Percentiles rank a stretch among this genome's conserved stretches.
phyloP scores from a whole-genome alignment of 805 yeast genomes.

The Tetrapisispora namnaoensis region DNA sequence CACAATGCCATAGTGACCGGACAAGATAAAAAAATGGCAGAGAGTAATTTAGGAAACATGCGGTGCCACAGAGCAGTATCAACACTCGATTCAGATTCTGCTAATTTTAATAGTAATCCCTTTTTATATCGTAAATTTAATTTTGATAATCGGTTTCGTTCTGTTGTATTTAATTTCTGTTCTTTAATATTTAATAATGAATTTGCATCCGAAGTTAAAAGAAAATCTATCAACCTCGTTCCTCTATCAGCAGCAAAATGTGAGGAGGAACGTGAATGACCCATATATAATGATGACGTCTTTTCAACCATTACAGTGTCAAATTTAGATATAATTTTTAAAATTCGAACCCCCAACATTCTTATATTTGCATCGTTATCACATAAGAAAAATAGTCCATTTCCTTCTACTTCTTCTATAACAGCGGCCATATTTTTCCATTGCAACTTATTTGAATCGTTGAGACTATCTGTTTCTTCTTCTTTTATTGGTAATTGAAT shows the following conservation, averaged over 20 bases:
- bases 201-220: constrained; percentile 61
- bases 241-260: constrained; percentile 75
- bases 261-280: constrained; percentile 43
- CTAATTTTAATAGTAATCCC: constrained; percentile 63
- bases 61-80: constrained; percentile 96
- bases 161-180: constrained; percentile 59
- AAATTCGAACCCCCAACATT: constrained; percentile 61
- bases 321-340: constrained; percentile 73
- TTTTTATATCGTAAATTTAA: constrained; percentile 47
- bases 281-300: constrained; percentile 19
- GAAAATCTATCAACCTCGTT: constrained; percentile 61
- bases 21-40: constrained; percentile 62
- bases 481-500: constrained; percentile 17
- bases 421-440: constrained; percentile 72
- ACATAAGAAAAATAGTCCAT: constrained; percentile 83
- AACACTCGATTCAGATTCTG: constrained; percentile 88
- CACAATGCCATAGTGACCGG: constrained; percentile 93
- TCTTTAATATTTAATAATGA: constrained; percentile 46
- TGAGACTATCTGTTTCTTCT: constrained; percentile 14
- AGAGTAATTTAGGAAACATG: constrained; percentile 66
- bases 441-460: constrained; percentile 53
- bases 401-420: constrained; percentile 92
- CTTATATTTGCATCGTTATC: constrained; percentile 76
- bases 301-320: constrained; percentile 69
- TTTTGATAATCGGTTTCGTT: constrained; percentile 58